Evolutionary conservation across 1,284 basidiomycete genomes (phyloP), one percentile per base, ranked within the genome.

Genomic region (Pseudozyma sp.): DNA sequence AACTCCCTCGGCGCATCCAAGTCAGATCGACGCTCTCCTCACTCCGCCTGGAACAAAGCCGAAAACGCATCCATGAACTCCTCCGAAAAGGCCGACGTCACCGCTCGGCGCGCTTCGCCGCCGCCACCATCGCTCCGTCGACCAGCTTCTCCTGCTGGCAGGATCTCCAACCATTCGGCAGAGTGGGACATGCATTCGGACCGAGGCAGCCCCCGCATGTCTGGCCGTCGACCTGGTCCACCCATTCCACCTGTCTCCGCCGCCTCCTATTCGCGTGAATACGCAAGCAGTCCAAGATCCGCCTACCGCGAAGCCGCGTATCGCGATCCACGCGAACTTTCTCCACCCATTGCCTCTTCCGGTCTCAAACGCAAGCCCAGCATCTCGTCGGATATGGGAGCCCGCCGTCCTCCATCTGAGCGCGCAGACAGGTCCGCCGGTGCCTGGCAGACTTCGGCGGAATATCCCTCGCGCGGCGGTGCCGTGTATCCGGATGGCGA

Each of bases 151-250:
- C 70, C 70, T 24, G 65, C 65, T 17, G 65, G 70, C 16, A 52
- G 57, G 30, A 51, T 68, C 30, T 68, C 70, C 11, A 60, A 73
- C 31, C 70, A 73, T 31, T 73, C 72, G 7, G 67, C 59, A 16
- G 72, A 75, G 29, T 75, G 64, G 63, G 72, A 70, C 17, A 54
- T 58, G 50, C 55, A 59, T 2, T 74, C 71, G 5, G 67, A 70
- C 17, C 58, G 72, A 33, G 72, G 63, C 30, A 75, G 67, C 37
- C 72, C 72, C 10, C 66, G 45, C 17, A 24, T 52, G 31, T 52
- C 59, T 16, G 59, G 47, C 5, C 64, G 64, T 29, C 56, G 63
- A 30, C 54, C 57, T 14, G 53, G 45, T 33, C 55, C 58, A 16
- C 61, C 57, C 14, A 30, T 54, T n/a, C 57, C 46, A 14, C 33